These are phyloP conservation scores for Penicillium sp. DNA, from an alignment of 2,329 filamentous ascomycete genomes.

Conservation along the genomic window DNA sequence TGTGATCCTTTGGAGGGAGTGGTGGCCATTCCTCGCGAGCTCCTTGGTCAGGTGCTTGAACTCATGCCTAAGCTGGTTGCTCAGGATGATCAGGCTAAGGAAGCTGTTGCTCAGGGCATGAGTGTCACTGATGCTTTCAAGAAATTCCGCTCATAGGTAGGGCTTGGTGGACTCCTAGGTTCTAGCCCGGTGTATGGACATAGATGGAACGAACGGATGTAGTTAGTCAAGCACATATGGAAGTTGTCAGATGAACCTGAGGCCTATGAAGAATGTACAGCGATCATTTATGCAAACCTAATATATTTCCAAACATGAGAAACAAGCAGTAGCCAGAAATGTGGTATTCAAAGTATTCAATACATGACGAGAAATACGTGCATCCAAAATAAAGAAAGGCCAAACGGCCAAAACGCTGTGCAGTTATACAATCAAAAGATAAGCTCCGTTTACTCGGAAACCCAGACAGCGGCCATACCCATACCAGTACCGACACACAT, in stretches of 20 bases:
- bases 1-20: constrained; percentile 67
- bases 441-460: constrained; percentile 67
- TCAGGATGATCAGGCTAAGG: constrained; percentile 60
- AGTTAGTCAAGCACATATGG: too few species aligned
- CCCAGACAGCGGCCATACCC: constrained; percentile 97
- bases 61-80: constrained; percentile 53
- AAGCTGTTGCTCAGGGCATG: constrained; percentile 60
- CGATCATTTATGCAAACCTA: not conserved
- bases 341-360: constrained; percentile 25
- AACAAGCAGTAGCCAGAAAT: constrained; percentile 11
- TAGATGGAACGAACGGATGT: not conserved
- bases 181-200: not conserved
- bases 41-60: constrained; percentile 58
- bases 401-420: constrained; percentile 25
- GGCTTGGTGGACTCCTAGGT: not conserved
- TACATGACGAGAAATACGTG: constrained; percentile 18
- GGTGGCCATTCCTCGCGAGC: constrained; percentile 61
- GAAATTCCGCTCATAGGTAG: constrained; percentile 48
- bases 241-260: not conserved
- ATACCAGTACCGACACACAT: constrained; percentile 98
- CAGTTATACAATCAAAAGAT: constrained; percentile 17
- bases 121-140: constrained; percentile 65
- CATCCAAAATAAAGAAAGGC: constrained; percentile 11
- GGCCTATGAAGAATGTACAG: not conserved
- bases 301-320: not conserved